Evolutionary conservation across 2,329 filamentous ascomycete species (phyloP).

Genomic region (Fusarium sp.): DNA sequence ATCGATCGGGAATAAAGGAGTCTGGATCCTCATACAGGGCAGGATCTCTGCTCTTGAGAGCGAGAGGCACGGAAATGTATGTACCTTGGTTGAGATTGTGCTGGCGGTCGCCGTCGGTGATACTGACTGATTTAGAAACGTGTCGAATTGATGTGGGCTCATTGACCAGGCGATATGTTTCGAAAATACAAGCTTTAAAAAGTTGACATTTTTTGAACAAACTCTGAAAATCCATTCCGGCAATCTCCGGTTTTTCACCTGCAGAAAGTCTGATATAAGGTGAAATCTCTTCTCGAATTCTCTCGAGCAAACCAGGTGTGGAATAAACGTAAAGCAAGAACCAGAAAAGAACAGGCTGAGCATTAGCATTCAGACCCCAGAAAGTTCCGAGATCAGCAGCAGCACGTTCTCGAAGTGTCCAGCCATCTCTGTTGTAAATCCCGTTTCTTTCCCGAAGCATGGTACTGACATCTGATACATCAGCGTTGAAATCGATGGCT

Average conservation of each 20-base stretch:
- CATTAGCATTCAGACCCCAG: constrained; percentile 40
- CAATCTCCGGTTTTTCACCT: constrained; percentile 4
- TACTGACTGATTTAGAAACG: constrained; percentile 19
- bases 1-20: constrained; percentile 37
- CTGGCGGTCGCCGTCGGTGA: constrained; percentile 17
- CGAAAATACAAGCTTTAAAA: constrained; percentile 39
- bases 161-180: constrained; percentile 37
- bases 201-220: constrained; percentile 31
- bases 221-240: constrained; percentile 18
- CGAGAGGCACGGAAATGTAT: constrained; percentile 35
- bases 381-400: constrained; percentile 21
- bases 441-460: constrained; percentile 32
- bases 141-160: constrained; percentile 36
- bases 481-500: constrained; percentile 18
- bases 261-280: constrained; percentile 11
- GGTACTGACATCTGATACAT: constrained; percentile 30
- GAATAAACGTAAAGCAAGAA: constrained; percentile 34
- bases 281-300: constrained; percentile 29
- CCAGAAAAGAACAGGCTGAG: constrained; percentile 40
- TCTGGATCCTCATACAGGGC: constrained; percentile 32
- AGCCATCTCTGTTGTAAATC: constrained; percentile 20
- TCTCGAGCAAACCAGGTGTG: constrained; percentile 14
- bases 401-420: constrained; percentile 21
- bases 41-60: constrained; percentile 25
- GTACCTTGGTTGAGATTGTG: constrained; percentile 36